Evolutionary conservation across 345 rosid genomes (phyloP).

Genomic region (Eutrema heterophyllum): DNA sequence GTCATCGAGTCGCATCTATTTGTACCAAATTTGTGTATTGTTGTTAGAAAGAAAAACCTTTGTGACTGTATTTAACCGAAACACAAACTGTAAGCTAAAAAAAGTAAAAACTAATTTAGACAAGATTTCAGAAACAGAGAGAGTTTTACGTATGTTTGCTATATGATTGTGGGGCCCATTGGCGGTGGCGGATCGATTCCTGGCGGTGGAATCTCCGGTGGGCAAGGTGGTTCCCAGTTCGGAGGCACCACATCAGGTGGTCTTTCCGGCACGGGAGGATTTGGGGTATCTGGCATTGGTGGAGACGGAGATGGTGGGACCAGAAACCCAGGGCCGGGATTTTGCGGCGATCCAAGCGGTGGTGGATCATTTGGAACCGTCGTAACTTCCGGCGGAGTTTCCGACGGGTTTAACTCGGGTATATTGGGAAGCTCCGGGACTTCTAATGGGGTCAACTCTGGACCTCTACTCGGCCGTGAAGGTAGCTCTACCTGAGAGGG

Average conservation of each 20-base stretch:
- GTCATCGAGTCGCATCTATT: neutral
- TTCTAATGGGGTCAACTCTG: slow-evolving; percentile 18
- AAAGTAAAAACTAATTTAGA: neutral
- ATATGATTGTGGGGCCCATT: slow-evolving; percentile 15
- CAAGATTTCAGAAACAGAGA: neutral
- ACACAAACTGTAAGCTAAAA: neutral
- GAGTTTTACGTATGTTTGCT: neutral
- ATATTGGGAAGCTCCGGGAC: slow-evolving; percentile 21
- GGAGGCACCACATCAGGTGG: slow-evolving; percentile 27
- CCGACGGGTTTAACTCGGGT: slow-evolving; percentile 18
- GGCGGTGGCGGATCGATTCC: slow-evolving; percentile 16
- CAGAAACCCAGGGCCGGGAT: slow-evolving; percentile 15
- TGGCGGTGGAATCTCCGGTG: slow-evolving; percentile 17
- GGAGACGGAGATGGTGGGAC: slow-evolving; percentile 25
- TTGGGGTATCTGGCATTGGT: slow-evolving; percentile 28
- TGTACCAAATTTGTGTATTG: slow-evolving; percentile 16
- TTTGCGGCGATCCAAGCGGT: slow-evolving; percentile 17
- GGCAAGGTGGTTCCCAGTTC: slow-evolving; percentile 20
- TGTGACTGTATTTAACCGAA: neutral
- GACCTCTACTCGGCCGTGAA: slow-evolving; percentile 21
- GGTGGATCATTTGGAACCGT: slow-evolving; percentile 23
- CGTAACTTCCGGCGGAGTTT: slow-evolving; percentile 19
- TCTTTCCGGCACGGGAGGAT: neutral
- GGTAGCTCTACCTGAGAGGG: slow-evolving; percentile 29
- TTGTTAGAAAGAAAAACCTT: neutral